These are phyloP conservation scores for Elasticomyces elasticus DNA, from an alignment of 495 filamentous ascomycete species.

Conservation along the genomic window DNA sequence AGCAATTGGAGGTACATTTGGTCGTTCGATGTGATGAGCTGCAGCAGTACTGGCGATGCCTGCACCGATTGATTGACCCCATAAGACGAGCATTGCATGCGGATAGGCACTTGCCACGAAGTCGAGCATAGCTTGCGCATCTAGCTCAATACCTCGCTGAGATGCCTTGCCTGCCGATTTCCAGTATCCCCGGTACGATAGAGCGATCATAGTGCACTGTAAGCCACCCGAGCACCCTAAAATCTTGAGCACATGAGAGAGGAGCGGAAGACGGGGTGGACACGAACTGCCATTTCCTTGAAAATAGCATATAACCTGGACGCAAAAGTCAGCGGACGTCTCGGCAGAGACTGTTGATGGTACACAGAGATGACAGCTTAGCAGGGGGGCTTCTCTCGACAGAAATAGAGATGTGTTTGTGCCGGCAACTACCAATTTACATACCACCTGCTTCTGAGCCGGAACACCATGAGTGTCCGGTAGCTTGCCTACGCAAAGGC, in stretches of 20 bases:
- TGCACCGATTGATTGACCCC: constrained; percentile 71
- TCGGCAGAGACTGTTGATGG: no score
- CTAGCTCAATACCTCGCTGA: constrained; percentile 50
- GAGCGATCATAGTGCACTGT: constrained; percentile 48
- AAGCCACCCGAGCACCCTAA: constrained; percentile 12
- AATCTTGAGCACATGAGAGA: constrained; percentile 43
- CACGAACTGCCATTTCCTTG: constrained; percentile 53
- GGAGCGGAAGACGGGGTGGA: constrained; percentile 58
- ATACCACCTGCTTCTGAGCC: background rate
- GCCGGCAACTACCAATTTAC: no score
- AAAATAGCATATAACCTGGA: constrained; percentile 17
- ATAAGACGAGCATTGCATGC: constrained; percentile 45
- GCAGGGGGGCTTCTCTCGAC: no score
- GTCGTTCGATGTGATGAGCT: constrained; percentile 41
- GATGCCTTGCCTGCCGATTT: constrained; percentile 59
- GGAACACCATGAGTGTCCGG: background rate
- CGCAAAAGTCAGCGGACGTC: no score
- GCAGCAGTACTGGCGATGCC: constrained; percentile 45
- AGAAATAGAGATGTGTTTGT: no score
- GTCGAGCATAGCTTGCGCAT: constrained; percentile 18
- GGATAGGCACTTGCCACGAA: background rate
- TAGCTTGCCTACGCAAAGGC: constrained; percentile 44
- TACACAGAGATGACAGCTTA: no score
- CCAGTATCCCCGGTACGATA: constrained; percentile 75
- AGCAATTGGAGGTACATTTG: constrained; percentile 9